Evolutionary conservation across 2,329 filamentous ascomycete species (phyloP), one percentile per base, ranked within the genome.

Genomic region (Lasiodiplodia gonubiensis): DNA sequence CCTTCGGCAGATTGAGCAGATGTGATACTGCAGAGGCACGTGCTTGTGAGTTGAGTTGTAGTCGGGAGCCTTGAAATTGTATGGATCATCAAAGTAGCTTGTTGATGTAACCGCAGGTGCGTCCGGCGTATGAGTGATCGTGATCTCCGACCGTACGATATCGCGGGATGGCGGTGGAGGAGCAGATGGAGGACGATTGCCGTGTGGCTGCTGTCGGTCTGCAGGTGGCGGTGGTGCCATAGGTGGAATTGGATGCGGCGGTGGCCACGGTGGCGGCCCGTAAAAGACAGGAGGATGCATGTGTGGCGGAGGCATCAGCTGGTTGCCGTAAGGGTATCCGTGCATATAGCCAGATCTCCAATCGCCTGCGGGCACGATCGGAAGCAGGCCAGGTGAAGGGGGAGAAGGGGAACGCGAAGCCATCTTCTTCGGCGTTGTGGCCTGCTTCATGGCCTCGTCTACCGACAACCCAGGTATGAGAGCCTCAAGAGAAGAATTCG

Each of bases 1-100:
- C 18, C 70, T 68, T 12, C 74, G 73, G 53, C 78, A 80, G 21
- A 74, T 68, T 33, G 72, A 75, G 68, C 78, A 80, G 8, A 74
- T 75, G 70, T 79, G 78, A 63, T 74, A 78, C 11, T 55, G 46
- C 18, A 63, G n/a, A 11, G 51, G 49, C 27, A 42, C 66, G 6
- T 55, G 18, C 23, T 52, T 55, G 33, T 46, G 55, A 12, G 12
- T 35, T 10, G 54, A 46, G 6, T 14, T 14, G 46, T 52, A 52
- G 10, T 37, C 37, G 74, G 68, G 57, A 74, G 66, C 12, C 75
- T 71, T 12, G 30, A 25, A 35, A 46, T 37, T 60, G 71, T 67
- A 60, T 69, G 70, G 23, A 53, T 61, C 25, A 18, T 42, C 49
- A 49, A 39, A 55, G 25, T 59, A 64, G 46, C 27, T 35, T 14